phyloP scores from a whole-genome alignment of 148 eudicot species.

The Rhododendron molle region DNA sequence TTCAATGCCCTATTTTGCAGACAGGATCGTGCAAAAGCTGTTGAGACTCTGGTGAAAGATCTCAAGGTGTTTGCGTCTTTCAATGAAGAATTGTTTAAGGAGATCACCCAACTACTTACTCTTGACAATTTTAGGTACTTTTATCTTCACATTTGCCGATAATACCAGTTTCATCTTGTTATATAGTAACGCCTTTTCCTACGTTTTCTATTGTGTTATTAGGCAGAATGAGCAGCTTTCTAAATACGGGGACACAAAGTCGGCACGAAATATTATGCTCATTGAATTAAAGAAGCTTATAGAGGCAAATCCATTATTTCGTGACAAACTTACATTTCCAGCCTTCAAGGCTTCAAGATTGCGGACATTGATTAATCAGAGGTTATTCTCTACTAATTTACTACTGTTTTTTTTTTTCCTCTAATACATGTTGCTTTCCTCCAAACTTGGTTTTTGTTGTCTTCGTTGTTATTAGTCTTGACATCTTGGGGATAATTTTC shows the following conservation, averaged over 20 bases:
- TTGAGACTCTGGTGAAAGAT: conserved; percentile 54
- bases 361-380: conserved; percentile 55
- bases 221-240: conserved; percentile 67
- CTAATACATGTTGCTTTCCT: not conserved
- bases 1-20: conserved; percentile 17
- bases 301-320: conserved; percentile 58
- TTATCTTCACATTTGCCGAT: not conserved
- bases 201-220: not conserved
- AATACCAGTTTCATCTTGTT: not conserved
- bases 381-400: conserved; percentile 23
- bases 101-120: conserved; percentile 55
- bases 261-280: conserved; percentile 55
- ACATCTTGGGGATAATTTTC: not conserved
- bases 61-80: conserved; percentile 52
- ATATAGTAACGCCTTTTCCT: not conserved
- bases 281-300: conserved; percentile 57
- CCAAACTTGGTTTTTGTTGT: not conserved
- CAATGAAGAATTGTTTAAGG: conserved; percentile 56
- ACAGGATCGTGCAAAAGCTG: conserved; percentile 50
- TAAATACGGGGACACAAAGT: conserved; percentile 58
- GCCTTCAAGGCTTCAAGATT: conserved; percentile 50
- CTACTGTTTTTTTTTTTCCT: not conserved
- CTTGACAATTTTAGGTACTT: conserved; percentile 56
- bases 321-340: conserved; percentile 53
- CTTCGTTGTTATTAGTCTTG: not conserved